A percentile compares a stretch with the other conserved stretches of the same genome.
These are phyloP conservation scores for Fusarium nodosum DNA, from an alignment of 2,329 filamentous ascomycete species.

Conservation along the genomic window DNA sequence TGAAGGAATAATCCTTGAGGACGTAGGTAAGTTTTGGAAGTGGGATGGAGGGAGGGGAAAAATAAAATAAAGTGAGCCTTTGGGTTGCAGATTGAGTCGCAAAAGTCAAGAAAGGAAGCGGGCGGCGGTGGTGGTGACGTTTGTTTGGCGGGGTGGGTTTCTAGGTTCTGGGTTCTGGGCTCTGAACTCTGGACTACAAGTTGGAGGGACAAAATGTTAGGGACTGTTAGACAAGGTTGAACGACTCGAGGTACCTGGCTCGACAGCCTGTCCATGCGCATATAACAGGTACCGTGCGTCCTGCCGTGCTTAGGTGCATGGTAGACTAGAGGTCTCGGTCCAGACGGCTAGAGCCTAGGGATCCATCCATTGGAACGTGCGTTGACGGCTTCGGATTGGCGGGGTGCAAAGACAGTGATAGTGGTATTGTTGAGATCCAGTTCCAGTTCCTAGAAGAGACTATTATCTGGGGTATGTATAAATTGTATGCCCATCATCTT, in stretches of 20 bases:
- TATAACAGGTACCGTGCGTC: slow-evolving; percentile 30
- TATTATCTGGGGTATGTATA: background rate
- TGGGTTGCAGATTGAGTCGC: slow-evolving; percentile 46
- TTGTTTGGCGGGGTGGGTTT: slow-evolving; percentile 46
- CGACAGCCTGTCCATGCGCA: slow-evolving; percentile 15
- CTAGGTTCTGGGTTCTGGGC: background rate
- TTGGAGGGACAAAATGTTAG: slow-evolving; percentile 12
- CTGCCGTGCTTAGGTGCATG: slow-evolving; percentile 3
- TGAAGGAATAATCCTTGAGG: slow-evolving; percentile 5
- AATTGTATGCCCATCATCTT: background rate
- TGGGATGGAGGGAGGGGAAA: slow-evolving; percentile 10
- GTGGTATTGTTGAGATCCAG: slow-evolving; percentile 11
- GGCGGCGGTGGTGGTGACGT: slow-evolving; percentile 45
- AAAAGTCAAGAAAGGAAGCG: slow-evolving; percentile 46
- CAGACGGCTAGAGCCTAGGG: slow-evolving; percentile 8
- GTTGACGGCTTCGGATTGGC: slow-evolving; percentile 26
- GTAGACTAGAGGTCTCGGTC: slow-evolving; percentile 7
- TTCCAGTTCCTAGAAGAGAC: background rate
- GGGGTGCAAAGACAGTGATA: slow-evolving; percentile 5
- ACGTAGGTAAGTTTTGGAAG: slow-evolving; percentile 11
- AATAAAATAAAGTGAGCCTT: slow-evolving; percentile 35
- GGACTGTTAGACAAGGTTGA: slow-evolving; percentile 4
- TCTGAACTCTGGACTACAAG: background rate
- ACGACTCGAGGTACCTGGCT: slow-evolving; percentile 24
- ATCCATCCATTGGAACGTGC: slow-evolving; percentile 24